A percentile compares a stretch with the other conserved stretches of the same genome.
phyloP scores from a whole-genome alignment of 108 stramenopile species.

The Nannochloropsis gaditana region DNA sequence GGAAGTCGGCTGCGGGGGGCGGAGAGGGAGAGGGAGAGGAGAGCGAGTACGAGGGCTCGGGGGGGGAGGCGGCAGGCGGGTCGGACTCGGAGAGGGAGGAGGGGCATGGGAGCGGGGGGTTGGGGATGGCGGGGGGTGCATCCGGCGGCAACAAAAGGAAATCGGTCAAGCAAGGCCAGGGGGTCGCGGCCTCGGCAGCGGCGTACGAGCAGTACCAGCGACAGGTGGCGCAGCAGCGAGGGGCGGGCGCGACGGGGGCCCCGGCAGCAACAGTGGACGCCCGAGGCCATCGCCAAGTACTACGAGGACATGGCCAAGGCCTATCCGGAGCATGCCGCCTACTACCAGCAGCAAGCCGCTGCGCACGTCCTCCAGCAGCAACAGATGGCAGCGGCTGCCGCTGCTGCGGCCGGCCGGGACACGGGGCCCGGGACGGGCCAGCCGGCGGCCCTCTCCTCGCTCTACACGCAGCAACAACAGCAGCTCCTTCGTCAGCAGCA shows the following conservation, averaged over 20 bases:
- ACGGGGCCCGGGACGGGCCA: background rate
- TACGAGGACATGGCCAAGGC: constrained; percentile 6
- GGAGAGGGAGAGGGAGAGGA: background rate
- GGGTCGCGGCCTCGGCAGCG: background rate
- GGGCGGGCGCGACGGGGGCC: background rate
- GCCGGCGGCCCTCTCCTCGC: background rate
- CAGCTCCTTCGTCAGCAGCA: background rate
- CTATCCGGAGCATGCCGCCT: background rate
- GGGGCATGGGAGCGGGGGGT: background rate
- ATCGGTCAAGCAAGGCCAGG: background rate
- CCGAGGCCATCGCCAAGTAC: constrained; percentile 17
- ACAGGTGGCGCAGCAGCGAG: background rate
- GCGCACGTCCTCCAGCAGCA: constrained; percentile 7
- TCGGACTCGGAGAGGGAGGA: constrained; percentile 14
- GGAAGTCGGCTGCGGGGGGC: background rate
- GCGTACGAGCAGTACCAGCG: constrained; percentile 17
- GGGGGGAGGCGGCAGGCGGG: background rate
- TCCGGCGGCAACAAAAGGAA: background rate
- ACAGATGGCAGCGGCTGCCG: background rate
- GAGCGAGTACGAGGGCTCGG: background rate
- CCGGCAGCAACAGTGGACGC: constrained; percentile 12
- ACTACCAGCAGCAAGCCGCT: background rate
- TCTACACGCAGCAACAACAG: constrained; percentile 10
- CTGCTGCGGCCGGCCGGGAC: background rate
- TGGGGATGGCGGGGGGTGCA: background rate